Evolutionary conservation across 1,139 yeast genomes (phyloP), one percentile per base, ranked within the genome.

Genomic region (Dujonia santamariae): DNA sequence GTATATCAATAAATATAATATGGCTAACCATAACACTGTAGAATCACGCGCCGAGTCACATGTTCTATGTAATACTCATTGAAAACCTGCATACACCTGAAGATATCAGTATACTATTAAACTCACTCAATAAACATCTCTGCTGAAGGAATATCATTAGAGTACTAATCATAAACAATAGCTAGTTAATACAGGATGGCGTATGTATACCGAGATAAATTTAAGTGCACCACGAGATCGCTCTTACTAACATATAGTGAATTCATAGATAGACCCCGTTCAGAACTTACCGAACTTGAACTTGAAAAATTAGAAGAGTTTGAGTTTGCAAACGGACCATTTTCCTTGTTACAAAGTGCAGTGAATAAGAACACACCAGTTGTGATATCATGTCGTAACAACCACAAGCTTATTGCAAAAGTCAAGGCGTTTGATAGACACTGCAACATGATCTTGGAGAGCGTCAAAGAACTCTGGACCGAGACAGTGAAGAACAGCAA

Each of bases 351-450:
- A 18, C 86, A 87, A 47, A 78, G 80, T 35, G 90, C 97, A 0
- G 84, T 87, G 28, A 74, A 80, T 44, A 74, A 79, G 42, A 80
- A 78, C 39, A 72, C 83, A 2, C 88, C 90, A 19, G 86, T 94
- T 4, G 77, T 92, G 38, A 85, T 92, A 46, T 86, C 96, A 19
- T 78, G 96, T 44, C 75, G 99, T 51, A 92, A 92, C 56, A 90
- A 90, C 59, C 96, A 88, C 53, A 92, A 92, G 59, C 70, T 92
- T 30, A 74, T 92, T 19, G 97, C 92, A 2, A 78, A 85, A 46
- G 94, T 92, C 33, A 85, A 85, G 53, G 97, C 97, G 0, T 94
- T 88, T 56, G 99, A 92, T 56, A 80, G 97, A 51, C 99, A 92
- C 59, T 84, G 96, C 43, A 92, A 92, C 56, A 78, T 92, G 84